phyloP scores from a whole-genome alignment of 2,329 filamentous ascomycete species.

The Camillea tinctor region DNA sequence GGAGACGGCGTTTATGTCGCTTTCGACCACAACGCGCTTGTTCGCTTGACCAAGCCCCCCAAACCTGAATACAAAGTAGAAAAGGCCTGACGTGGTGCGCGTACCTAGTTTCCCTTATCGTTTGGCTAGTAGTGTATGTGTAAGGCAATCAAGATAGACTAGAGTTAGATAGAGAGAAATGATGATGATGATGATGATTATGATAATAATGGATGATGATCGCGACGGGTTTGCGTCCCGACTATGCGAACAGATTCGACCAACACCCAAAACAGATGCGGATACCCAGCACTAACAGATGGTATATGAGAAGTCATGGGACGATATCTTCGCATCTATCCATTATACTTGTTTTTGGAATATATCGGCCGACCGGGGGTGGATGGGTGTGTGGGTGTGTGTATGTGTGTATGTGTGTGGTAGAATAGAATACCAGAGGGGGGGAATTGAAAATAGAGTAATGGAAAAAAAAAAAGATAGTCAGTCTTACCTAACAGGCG shows the following conservation, averaged over 20 bases:
- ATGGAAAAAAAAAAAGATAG: constrained; percentile 18
- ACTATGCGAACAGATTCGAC: constrained; percentile 7
- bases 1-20: too few species aligned
- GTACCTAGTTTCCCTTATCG: not conserved
- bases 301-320: constrained; percentile 26
- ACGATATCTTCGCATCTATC: constrained; percentile 23
- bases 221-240: not conserved
- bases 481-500: constrained; percentile 31
- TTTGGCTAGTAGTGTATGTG: too few species aligned
- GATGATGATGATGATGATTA: not conserved
- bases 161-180: too few species aligned
- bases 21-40: not conserved
- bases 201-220: not conserved
- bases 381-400: constrained; percentile 15
- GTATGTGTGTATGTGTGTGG: constrained; percentile 15
- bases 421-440: constrained; percentile 8
- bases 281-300: constrained; percentile 2
- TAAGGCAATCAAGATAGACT: too few species aligned
- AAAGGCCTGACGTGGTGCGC: not conserved
- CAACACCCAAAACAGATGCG: constrained; percentile 17
- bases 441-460: constrained; percentile 14
- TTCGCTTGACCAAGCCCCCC: not conserved
- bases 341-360: constrained; percentile 19
- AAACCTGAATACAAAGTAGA: not conserved
- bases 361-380: constrained; percentile 12